phyloP scores from a whole-genome alignment of 2,329 filamentous ascomycete genomes.

The Calonectria crousiana region DNA sequence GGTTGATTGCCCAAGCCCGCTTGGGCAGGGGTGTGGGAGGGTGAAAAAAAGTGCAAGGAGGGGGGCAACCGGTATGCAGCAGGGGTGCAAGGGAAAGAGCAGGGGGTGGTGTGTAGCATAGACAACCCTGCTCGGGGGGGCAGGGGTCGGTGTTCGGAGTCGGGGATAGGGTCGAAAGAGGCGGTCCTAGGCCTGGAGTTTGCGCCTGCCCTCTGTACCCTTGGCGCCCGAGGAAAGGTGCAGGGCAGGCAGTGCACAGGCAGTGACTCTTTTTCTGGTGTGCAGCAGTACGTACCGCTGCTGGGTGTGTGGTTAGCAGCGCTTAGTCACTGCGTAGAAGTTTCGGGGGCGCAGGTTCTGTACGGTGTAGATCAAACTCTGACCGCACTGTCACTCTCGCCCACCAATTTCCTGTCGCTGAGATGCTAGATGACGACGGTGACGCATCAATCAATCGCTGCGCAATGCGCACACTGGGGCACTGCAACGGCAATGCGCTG shows the following conservation, averaged over 20 bases:
- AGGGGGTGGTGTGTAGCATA: constrained; percentile 31
- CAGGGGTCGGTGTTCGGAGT: constrained; percentile 23
- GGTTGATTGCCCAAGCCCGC: constrained; percentile 38
- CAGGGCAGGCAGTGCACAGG: constrained; percentile 37
- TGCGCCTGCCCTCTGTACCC: constrained; percentile 13
- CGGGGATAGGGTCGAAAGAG: constrained; percentile 20
- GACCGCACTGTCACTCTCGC: constrained; percentile 36
- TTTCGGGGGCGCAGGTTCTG: constrained; percentile 28
- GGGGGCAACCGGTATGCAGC: constrained; percentile 40
- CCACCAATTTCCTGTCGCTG: constrained; percentile 18
- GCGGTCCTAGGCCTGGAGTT: constrained; percentile 15
- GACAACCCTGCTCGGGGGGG: not conserved
- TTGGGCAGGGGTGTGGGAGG: constrained; percentile 35
- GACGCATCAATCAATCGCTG: constrained; percentile 38
- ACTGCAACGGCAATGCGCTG: constrained; percentile 36
- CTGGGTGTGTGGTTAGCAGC: constrained; percentile 30
- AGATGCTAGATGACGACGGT: constrained; percentile 42
- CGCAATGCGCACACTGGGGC: constrained; percentile 31
- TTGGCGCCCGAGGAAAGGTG: constrained; percentile 22
- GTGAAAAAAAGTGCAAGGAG: constrained; percentile 1
- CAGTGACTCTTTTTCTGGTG: constrained; percentile 20
- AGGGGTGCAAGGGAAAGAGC: constrained; percentile 32
- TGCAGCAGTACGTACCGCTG: not conserved
- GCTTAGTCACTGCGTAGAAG: constrained; percentile 42
- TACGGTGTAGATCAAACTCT: constrained; percentile 34